Evolutionary conservation across 2,329 filamentous ascomycete genomes (phyloP), one percentile per base, ranked within the genome.

Genomic region (Thelonectria olida): DNA sequence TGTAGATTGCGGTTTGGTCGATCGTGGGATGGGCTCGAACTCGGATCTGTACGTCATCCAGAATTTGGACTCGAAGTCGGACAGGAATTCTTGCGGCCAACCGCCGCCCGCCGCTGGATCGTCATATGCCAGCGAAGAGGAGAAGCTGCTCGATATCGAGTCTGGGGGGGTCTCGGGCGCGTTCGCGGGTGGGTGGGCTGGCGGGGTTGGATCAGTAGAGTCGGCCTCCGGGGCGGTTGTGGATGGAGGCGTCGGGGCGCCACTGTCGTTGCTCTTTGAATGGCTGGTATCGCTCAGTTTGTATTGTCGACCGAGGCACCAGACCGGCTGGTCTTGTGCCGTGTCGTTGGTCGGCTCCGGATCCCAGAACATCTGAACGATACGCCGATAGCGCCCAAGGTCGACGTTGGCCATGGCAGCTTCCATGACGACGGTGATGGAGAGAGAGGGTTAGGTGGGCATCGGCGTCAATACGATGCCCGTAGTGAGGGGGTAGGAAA

Each of bases 31-130:
- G 1, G 88, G 84, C 9, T 89, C 82, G 74, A 99, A 99, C 68
- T 91, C 91, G 23, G 90, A 96, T 52, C 96, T 88, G 74, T 99
- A 99, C 9, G 95, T 98, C 85, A 99, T 92, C 95, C 96, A 98
- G 76, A 97, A 88, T 63, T 88, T 88, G 5, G 95, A 94, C 75
- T 97, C 93, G 72, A 98, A 96, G 76, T 99, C 96, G 62, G 93
- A 91, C 31, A 98, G 81, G 72, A 99, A 99, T 5, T 87, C 84
- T 9, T 85, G 80, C 9, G 96, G 96, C 96, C 96, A 99, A 60
- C 90, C 89, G 13, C 81, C 80, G 61, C 81, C 81, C 17, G 78
- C 72, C 4, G 72, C 71, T 2, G 76, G 73, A 20, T 85, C 75
- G 12, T 82, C 82, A 55, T 83, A 84, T 34, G 81, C 80, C 8